Evolutionary conservation across 2,329 filamentous ascomycete species (phyloP), one percentile per base, ranked within the genome.

Genomic region (Colletotrichum sublineola): DNA sequence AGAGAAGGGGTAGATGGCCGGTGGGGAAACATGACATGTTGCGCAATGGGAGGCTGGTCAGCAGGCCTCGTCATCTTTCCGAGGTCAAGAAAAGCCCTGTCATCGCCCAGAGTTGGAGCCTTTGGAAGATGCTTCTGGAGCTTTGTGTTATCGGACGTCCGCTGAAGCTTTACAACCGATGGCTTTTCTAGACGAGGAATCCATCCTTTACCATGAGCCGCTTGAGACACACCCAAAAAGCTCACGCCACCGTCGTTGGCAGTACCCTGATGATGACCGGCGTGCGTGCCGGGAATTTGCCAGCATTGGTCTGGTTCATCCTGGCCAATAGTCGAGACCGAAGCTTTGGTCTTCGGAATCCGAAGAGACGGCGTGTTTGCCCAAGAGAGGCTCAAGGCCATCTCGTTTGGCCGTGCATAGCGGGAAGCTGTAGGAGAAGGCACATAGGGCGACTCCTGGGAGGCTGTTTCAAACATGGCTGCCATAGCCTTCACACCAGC

Each of bases 401-500:
- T 44, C 56, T 65, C 55, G 38, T 56, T 70, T 15, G 46, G 9
- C 38, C 55, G 65, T 24, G 65, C 57, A 12, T 53, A 48, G 38
- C 53, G 57, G 36, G 57, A 31, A 1, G 48, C 24, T 40, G 55
- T 63, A 29, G 75, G 48, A 31, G 75, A 69, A 36, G 74, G 67
- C 8, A 75, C 38, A 63, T 71, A 66, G 6, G 74, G 75, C 0
- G 78, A 77, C 38, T 77, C 74, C 61, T 75, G 79, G 15, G 75
- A 75, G 7, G 78, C 79, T 52, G 75, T 82, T 73, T 89, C 86
- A 76, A 88, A 88, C 76, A 84, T 82, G 46, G 87, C 87, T 5
- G 87, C 84, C 81, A 89, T 87, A 2, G 85, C 86, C 74, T 80
- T 86, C 15, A 88, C 86, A 3, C 80, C 78, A 29, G 77, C 76